Evolutionary conservation across 2,329 filamentous ascomycete species (phyloP).

Genomic region (Colletotrichum orchidophilum): DNA sequence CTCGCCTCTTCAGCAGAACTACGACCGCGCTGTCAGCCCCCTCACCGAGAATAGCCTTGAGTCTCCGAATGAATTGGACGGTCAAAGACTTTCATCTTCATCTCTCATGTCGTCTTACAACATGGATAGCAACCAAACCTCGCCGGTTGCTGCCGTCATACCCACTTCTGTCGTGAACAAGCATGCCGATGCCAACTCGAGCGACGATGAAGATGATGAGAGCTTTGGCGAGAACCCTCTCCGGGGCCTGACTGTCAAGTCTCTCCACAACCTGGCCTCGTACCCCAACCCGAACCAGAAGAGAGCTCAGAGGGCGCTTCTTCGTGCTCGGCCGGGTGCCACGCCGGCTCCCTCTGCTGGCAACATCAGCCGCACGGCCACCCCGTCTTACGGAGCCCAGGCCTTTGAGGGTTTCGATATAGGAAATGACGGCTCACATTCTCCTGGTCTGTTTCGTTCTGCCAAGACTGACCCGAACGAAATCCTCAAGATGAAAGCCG

Average conservation of each 20-base stretch:
- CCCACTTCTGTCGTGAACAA: constrained; percentile 37
- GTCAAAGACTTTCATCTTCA: constrained; percentile 32
- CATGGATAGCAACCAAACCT: constrained; percentile 35
- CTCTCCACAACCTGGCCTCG: constrained; percentile 62
- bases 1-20: constrained; percentile 63
- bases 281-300: constrained; percentile 65
- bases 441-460: constrained; percentile 13
- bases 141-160: constrained; percentile 36
- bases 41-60: constrained; percentile 17
- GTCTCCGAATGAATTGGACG: constrained; percentile 3
- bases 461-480: background rate
- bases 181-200: constrained; percentile 37
- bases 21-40: constrained; percentile 60
- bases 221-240: constrained; percentile 42
- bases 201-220: constrained; percentile 40
- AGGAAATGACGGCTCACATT: constrained; percentile 1
- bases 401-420: background rate
- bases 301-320: constrained; percentile 57
- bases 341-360: constrained; percentile 29
- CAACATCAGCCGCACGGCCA: constrained; percentile 32
- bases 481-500: background rate
- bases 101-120: constrained; percentile 42
- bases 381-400: constrained; percentile 5
- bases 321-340: constrained; percentile 39
- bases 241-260: constrained; percentile 55